phyloP scores from a whole-genome alignment of 495 filamentous ascomycete genomes.

The Alectoria sarmentosa region DNA sequence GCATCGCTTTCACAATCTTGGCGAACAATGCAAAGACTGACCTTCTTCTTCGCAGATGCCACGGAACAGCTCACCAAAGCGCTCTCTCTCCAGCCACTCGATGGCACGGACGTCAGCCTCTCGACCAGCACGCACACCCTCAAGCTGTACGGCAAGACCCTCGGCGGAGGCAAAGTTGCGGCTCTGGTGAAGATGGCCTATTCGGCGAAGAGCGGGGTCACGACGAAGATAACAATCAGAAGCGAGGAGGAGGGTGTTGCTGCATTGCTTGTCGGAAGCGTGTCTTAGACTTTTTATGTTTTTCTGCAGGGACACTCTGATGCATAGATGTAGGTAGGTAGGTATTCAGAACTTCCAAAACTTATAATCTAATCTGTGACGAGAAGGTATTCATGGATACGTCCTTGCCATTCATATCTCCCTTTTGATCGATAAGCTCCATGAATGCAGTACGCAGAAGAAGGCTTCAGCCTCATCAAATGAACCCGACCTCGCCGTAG shows the following conservation, averaged over 20 bases:
- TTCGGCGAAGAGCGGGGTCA: constrained; percentile 84
- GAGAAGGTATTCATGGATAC: background rate
- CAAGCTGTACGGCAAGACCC: constrained; percentile 93
- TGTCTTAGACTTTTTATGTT: constrained; percentile 48
- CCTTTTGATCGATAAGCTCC: background rate
- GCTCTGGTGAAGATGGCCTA: constrained; percentile 89
- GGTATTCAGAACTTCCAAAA: background rate
- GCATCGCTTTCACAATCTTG: constrained; percentile 27
- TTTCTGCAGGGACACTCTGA: background rate
- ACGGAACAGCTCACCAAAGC: constrained; percentile 82
- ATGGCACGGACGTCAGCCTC: constrained; percentile 84
- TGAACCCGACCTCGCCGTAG: too few species aligned
- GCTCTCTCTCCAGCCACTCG: constrained; percentile 86
- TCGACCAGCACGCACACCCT: constrained; percentile 87
- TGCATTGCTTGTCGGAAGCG: constrained; percentile 70
- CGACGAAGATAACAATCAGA: constrained; percentile 85
- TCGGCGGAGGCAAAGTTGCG: constrained; percentile 83
- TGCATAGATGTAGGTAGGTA: constrained; percentile 1
- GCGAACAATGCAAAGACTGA: constrained; percentile 32
- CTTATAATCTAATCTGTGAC: background rate
- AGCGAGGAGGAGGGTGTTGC: constrained; percentile 92
- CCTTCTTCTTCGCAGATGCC: constrained; percentile 56
- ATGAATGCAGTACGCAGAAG: too few species aligned
- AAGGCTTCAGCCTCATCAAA: too few species aligned
- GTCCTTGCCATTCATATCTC: background rate